Evolutionary conservation across 371 early-diverging fungal genomes (phyloP), one percentile per base, ranked within the genome.

Genomic region (Rhizopus microsporus): DNA sequence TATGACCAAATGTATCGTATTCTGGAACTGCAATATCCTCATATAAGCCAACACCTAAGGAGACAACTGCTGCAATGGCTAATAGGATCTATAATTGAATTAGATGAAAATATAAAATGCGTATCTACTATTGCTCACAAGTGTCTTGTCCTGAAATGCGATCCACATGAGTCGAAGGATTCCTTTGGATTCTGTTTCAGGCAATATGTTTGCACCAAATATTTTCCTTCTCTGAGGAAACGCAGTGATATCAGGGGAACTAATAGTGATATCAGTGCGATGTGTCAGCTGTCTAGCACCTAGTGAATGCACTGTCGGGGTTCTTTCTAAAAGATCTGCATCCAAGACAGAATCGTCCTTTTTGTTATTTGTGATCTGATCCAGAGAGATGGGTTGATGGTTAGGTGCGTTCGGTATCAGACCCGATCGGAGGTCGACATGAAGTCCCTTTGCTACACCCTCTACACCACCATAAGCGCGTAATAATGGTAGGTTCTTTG

Each of bases 21-120:
- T 76, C 78, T 10, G 58, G 37, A 17, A 67, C 54, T 3, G 75
- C 72, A 31, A 78, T 68, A 54, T 91, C 91, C 63, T 93, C 87
- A 64, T 92, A 94, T 44, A 96, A 66, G 10, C 96, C 96, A 29
- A 93, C 78, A n/a, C 65, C 90, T 7, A 95, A 77, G 4, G 94
- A 92, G 23, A 94, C 82, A 16, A 92, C 53, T 5, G 96, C 91
- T 5, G 95, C 92, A 34, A 89, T 67, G 12, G 83, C 77, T 34
- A 93, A 72, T 17, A 94, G 66, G 35, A 93, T 86, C 79, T 42
- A 57, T 13, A n/a, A 30, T 15, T 30, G 9, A n/a, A 6, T 47
- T 29, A 47, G 10, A 47, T 47, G 10, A 47, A 3, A 10, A 15
- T 12, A 37, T 12, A 40, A 48, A 51, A 33, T 8, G 16, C 12